Conservation (phyloP, 352 stramenopile species). For the Pythium diclinum region DNA sequence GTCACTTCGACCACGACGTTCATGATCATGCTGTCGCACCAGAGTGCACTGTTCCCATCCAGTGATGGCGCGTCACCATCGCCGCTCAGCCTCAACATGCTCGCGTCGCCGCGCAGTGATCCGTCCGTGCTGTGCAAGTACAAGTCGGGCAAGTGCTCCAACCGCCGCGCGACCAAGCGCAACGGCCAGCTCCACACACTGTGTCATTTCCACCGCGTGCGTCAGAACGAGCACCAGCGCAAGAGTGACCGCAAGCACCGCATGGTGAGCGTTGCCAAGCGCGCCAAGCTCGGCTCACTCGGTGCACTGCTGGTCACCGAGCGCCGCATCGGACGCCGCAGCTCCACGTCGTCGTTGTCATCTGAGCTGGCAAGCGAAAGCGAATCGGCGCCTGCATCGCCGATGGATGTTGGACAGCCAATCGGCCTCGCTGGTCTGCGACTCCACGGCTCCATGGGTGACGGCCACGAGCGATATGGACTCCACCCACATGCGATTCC, state of each 20-base stretch:
- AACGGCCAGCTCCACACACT: conserved; percentile 84
- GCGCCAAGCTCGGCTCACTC: conserved; percentile 68
- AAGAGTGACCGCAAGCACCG: conserved; percentile 88
- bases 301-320: conserved; percentile 40
- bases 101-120: conserved; percentile 42
- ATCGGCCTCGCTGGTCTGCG: conserved; percentile 6
- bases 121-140: conserved; percentile 75
- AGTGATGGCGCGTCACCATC: conserved; percentile 12
- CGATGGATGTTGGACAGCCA: conserved; percentile 32
- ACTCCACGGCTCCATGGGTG: conserved; percentile 2
- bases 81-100: conserved; percentile 20
- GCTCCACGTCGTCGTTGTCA: conserved; percentile 30
- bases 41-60: conserved; percentile 8
- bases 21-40: conserved; percentile 14
- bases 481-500: conserved; percentile 7
- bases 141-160: conserved; percentile 84
- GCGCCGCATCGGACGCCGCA: conserved; percentile 19
- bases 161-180: conserved; percentile 79
- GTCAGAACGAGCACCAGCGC: conserved; percentile 83
- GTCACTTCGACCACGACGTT: background rate
- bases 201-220: conserved; percentile 80
- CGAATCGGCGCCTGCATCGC: conserved; percentile 33
- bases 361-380: conserved; percentile 36
- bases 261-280: conserved; percentile 69
- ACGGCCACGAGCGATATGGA: conserved; percentile 17